A percentile compares a stretch with the other conserved stretches of the same genome.
phyloP scores from a whole-genome alignment of 1,139 yeast species.

The Blastobotrys elegans region DNA sequence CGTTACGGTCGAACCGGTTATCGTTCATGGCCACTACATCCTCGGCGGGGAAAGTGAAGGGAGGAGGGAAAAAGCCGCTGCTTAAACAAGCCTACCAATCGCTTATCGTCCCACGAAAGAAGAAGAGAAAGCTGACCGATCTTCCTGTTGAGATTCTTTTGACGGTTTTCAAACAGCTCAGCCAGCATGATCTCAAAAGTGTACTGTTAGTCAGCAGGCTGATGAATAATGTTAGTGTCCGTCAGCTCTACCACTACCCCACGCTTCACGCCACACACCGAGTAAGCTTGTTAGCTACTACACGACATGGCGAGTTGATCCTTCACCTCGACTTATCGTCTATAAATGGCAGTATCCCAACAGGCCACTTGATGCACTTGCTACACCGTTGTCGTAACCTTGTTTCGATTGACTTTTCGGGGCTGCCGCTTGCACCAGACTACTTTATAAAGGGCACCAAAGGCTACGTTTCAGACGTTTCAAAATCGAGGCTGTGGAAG shows the following conservation, averaged over 20 bases:
- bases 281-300: slow-evolving; percentile 55
- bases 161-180: slow-evolving; percentile 15
- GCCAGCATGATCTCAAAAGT: slow-evolving; percentile 16
- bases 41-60: background rate
- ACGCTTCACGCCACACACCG: slow-evolving; percentile 66
- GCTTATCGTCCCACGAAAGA: slow-evolving; percentile 1
- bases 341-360: slow-evolving; percentile 35
- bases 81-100: background rate
- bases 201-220: slow-evolving; percentile 16
- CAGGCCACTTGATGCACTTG: slow-evolving; percentile 28
- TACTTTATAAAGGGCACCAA: slow-evolving; percentile 21
- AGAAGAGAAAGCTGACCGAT: slow-evolving; percentile 5
- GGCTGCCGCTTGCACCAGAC: slow-evolving; percentile 29
- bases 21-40: slow-evolving; percentile 2
- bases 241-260: slow-evolving; percentile 47
- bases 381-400: slow-evolving; percentile 24
- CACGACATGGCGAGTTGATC: slow-evolving; percentile 46
- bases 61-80: background rate
- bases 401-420: slow-evolving; percentile 23
- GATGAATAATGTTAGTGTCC: slow-evolving; percentile 12
- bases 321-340: slow-evolving; percentile 52
- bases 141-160: slow-evolving; percentile 22
- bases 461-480: slow-evolving; percentile 30
- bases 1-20: slow-evolving; percentile 14
- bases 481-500: slow-evolving; percentile 26